Base-by-base conservation (phyloP, 192 early-diverging fungal genomes). In the Podila epicladia region DNA sequence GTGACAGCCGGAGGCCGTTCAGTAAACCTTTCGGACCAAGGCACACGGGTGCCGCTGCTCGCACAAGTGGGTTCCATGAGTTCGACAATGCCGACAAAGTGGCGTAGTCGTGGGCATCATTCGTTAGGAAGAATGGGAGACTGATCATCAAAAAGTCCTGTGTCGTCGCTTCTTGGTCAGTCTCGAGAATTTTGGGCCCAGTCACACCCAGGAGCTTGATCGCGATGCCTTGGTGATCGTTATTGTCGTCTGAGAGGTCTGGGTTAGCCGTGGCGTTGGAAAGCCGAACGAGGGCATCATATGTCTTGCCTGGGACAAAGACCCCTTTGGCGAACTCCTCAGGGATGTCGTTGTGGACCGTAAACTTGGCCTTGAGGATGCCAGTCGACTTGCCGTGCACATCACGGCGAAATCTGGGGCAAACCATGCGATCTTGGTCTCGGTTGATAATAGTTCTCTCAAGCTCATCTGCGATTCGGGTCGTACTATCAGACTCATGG, bases 301-400 rank as follows among this genome's bases (percentile, higher is more conserved):
- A 79, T 17, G 58, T 72, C 65, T 72, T 79, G 32, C 76, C 76
- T 0, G 76, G 76, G 64, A 79, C 26, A 72, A 79, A 79, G 76
- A 79, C 37, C 20, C 76, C 76, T 24, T 72, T 67, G 33, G 64
- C 65, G 28, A 72, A 62, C 33, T 68, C 33, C 20, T 69, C 13
- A 5, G 75, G 75, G 37, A 78, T 55, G 22, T 67, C 31, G 29
- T 71, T 51, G 41, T 78, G 53, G 38, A 78, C 75, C 28, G 17
- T 67, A 38, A 78, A 71, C 29, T 67, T 22, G 28, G 69, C 75
- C 28, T 60, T 65, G 57, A 78, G 64, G 51, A 78, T n/a, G 1
- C 69, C 75, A 5, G 75, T 55, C 29, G 75, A 41, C 31, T 49
- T 71, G 19, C 58, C 63, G 37, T 78, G 75, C n/a, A 78, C 75